Base-by-base conservation (phyloP, 495 filamentous ascomycete species). In the Aspergillus kassunensis region DNA sequence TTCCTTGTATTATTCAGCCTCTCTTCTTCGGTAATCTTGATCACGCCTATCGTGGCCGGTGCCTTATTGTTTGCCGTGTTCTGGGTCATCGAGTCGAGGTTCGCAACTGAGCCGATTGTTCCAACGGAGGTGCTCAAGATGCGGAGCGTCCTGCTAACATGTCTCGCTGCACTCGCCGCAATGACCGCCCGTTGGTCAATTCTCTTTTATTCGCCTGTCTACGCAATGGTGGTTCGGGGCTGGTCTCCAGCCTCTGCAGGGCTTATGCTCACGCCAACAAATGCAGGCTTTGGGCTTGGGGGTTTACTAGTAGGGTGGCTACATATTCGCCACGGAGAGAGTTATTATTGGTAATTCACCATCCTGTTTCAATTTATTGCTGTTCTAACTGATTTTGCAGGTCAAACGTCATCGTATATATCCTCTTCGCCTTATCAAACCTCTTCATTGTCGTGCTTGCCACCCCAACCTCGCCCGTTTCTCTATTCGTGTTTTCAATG, bases 131-230 rank as follows among this genome's bases (percentile, higher is more conserved):
- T 91, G 9, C 73, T 91, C 31, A 69, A 70, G 30, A 82, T 81
- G 41, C 79, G 84, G 13, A 82, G 80, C 24, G 81, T 84, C 2
- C 65, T 90, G 2, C 61, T 89, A 10, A 85, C 83, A 9, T 90
- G 86, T 57, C 43, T 90, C 13, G 74, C 82, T 1, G 86, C 87
- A 33, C 72, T 87, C 0, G 78, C 80, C 23, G 78, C 87, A 58
- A 90, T 90, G 87, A 81, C 86, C 65, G 75, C 85, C 5, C 83
- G 88, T 34, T 91, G 86, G 87, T 70, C 74, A 4, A 76, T 91
- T n/a, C 70, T 92, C 6, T 90, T 89, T 66, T 91, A 86, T 70
- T 76, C 82, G 0, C 88, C 88, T 0, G 80, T 86, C 24, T 90
- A 88, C 57, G 81, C 85, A 6, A 80, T 91, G 48, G 83, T 86